These are phyloP conservation scores for Beauveria sp. DNA, from an alignment of 2,329 filamentous ascomycete genomes.

Conservation along the genomic window DNA sequence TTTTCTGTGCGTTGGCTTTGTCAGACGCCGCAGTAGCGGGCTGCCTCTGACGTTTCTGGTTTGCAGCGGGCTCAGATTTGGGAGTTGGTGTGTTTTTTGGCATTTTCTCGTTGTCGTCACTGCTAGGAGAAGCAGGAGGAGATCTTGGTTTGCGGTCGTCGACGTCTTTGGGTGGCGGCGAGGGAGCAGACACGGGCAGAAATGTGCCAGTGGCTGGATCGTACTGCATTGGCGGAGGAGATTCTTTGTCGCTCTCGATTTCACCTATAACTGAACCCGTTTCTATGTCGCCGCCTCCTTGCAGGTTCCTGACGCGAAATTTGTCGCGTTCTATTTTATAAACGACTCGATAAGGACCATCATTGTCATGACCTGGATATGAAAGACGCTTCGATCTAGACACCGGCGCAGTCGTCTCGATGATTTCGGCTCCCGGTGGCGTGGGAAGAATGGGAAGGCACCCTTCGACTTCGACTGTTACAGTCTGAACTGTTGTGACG, in stretches of 20 bases:
- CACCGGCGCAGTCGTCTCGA: slow-evolving; percentile 40
- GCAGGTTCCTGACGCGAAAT: slow-evolving; percentile 34
- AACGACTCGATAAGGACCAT: slow-evolving; percentile 46
- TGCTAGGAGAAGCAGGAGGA: not conserved
- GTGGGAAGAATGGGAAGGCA: slow-evolving; percentile 43
- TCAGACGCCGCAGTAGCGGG: slow-evolving; percentile 17
- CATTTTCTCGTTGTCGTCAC: not conserved
- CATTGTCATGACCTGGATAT: slow-evolving; percentile 17
- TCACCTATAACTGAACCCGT: slow-evolving; percentile 21
- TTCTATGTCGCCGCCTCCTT: slow-evolving; percentile 23
- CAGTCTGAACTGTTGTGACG: slow-evolving; percentile 53
- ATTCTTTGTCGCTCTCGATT: slow-evolving; percentile 19
- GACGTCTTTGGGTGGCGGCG: not conserved
- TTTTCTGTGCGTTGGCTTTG: slow-evolving; percentile 17
- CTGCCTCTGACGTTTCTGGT: slow-evolving; percentile 37
- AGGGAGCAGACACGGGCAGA: not conserved
- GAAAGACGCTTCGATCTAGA: slow-evolving; percentile 13
- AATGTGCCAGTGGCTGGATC: slow-evolving; percentile 9
- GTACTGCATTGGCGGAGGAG: slow-evolving; percentile 9
- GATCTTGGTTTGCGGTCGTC: not conserved
- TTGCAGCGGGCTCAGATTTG: slow-evolving; percentile 22
- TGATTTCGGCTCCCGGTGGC: slow-evolving; percentile 50
- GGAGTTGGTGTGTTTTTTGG: not conserved
- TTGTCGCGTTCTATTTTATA: slow-evolving; percentile 51
- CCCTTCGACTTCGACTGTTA: slow-evolving; percentile 56